Evolutionary conservation across 306 rosid species (phyloP).

Genomic region (Cucurbita moschata): DNA sequence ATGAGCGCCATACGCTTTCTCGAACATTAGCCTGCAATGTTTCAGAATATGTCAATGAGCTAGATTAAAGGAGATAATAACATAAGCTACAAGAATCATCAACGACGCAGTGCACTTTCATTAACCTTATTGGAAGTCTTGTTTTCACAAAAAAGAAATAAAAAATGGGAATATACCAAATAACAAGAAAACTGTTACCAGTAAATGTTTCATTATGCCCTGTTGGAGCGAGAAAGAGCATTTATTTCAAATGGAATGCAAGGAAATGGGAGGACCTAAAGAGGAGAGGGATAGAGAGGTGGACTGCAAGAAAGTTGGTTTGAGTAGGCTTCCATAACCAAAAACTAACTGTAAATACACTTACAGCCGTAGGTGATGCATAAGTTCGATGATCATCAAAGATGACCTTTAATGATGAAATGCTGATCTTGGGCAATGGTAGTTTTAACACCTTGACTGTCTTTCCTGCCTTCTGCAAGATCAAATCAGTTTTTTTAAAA

Average conservation of each 20-base stretch:
- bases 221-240: background rate
- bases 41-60: background rate
- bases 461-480: constrained; percentile 63
- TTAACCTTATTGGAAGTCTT: background rate
- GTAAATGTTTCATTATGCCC: background rate
- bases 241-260: background rate
- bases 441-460: constrained; percentile 67
- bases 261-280: background rate
- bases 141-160: background rate
- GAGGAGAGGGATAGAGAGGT: background rate
- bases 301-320: background rate
- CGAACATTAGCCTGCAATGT: constrained; percentile 54
- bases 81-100: constrained; percentile 9
- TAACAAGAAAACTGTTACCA: background rate
- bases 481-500: background rate
- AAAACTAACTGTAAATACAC: constrained; percentile 13
- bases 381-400: constrained; percentile 89
- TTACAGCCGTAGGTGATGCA: constrained; percentile 82
- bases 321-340: background rate
- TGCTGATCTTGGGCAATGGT: constrained; percentile 69
- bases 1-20: constrained; percentile 69
- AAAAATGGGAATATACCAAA: background rate
- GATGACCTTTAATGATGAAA: constrained; percentile 63
- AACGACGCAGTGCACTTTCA: background rate
- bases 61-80: constrained; percentile 2